phyloP scores from a whole-genome alignment of 1,284 basidiomycete genomes.

The Grifola frondosa region DNA sequence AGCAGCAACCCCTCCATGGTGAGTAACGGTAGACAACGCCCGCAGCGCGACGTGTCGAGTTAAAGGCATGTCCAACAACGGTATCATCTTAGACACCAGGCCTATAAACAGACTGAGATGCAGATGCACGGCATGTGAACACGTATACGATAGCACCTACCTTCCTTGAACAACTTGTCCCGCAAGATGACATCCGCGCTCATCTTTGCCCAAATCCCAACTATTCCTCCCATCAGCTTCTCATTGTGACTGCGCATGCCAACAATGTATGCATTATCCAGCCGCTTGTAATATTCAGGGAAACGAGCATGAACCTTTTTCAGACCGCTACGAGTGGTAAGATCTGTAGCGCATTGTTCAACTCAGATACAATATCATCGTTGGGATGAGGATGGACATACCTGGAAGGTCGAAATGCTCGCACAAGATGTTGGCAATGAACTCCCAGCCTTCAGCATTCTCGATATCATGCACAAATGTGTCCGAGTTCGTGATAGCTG shows the following conservation, averaged over 20 bases:
- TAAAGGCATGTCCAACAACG: conserved; percentile 46
- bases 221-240: conserved; percentile 45
- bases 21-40: conserved; percentile 56
- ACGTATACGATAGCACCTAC: conserved; percentile 30
- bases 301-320: conserved; percentile 62
- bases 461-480: conserved; percentile 44
- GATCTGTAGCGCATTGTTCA: conserved; percentile 38
- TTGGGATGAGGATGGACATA: conserved; percentile 21
- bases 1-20: conserved; percentile 54
- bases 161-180: conserved; percentile 55
- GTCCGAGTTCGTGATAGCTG: conserved; percentile 19
- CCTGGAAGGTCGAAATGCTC: conserved; percentile 53
- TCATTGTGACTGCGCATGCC: conserved; percentile 23
- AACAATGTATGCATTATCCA: conserved; percentile 37
- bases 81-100: conserved; percentile 51
- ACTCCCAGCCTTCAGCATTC: conserved; percentile 48
- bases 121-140: background rate
- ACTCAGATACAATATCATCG: background rate
- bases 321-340: conserved; percentile 53
- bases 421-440: conserved; percentile 48
- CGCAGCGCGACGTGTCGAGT: conserved; percentile 53
- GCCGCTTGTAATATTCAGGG: conserved; percentile 44
- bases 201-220: conserved; percentile 64
- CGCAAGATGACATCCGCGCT: conserved; percentile 56
- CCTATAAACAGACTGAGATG: conserved; percentile 34